Percentiles rank a stretch among this genome's conserved stretches.
phyloP scores from a whole-genome alignment of 1,139 yeast species.

The Zhuliangozyma parablackwelliae region DNA sequence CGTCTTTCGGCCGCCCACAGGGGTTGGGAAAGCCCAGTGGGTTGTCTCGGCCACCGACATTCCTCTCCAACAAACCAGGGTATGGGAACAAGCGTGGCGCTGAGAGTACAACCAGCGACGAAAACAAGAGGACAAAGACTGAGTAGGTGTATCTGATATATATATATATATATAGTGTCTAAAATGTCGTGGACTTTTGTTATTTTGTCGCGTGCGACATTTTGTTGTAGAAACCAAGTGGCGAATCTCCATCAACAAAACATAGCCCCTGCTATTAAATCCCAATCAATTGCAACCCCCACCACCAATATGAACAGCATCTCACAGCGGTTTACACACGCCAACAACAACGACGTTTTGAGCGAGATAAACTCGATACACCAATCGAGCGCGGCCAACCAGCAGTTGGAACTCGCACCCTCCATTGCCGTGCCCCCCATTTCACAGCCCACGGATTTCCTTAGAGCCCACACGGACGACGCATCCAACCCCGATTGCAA shows the following conservation, averaged over 20 bases:
- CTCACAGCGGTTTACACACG: constrained; percentile 35
- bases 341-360: constrained; percentile 24
- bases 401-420: constrained; percentile 51
- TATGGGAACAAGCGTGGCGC: constrained; percentile 4
- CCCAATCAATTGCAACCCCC: no score
- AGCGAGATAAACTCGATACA: constrained; percentile 28
- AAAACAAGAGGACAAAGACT: constrained; percentile 5
- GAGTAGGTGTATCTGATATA: not conserved
- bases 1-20: constrained; percentile 17
- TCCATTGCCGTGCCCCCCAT: constrained; percentile 75
- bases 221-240: no score
- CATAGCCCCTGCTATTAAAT: no score
- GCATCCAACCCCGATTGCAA: constrained; percentile 87
- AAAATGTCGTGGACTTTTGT: no score
- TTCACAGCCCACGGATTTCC: constrained; percentile 86
- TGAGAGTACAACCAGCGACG: constrained; percentile 6
- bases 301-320: constrained; percentile 33
- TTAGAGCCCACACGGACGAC: constrained; percentile 97
- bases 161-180: no score
- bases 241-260: no score
- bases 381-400: constrained; percentile 17
- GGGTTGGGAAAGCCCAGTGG: constrained; percentile 20
- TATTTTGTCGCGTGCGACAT: no score
- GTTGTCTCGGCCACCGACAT: constrained; percentile 30
- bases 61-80: constrained; percentile 27